These are phyloP conservation scores for Fusarium sp. DNA, from an alignment of 2,329 filamentous ascomycete genomes.

Conservation along the genomic window DNA sequence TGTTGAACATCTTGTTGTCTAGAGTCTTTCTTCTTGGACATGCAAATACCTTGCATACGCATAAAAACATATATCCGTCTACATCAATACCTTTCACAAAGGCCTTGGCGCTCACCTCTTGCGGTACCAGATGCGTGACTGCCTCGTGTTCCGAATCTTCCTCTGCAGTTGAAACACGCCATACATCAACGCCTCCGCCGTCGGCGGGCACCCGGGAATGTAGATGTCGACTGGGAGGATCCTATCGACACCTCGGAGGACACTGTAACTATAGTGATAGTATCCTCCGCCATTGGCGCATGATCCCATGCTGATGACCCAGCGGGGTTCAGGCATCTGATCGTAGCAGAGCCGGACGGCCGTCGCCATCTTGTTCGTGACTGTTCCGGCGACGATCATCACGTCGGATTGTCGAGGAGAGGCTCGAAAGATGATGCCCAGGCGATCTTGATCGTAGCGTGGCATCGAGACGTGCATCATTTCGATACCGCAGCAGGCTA, in stretches of 20 bases:
- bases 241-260: slow-evolving; percentile 73
- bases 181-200: slow-evolving; percentile 61
- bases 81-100: not conserved
- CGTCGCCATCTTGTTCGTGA: slow-evolving; percentile 77
- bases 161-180: slow-evolving; percentile 76
- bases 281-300: slow-evolving; percentile 80
- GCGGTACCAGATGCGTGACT: slow-evolving; percentile 63
- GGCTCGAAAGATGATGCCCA: slow-evolving; percentile 76
- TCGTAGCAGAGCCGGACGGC: slow-evolving; percentile 74
- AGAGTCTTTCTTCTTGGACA: no score
- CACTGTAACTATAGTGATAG: slow-evolving; percentile 79
- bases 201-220: slow-evolving; percentile 71
- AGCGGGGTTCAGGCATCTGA: slow-evolving; percentile 75
- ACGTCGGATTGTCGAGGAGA: slow-evolving; percentile 74
- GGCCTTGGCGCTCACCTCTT: slow-evolving; percentile 49
- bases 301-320: slow-evolving; percentile 76
- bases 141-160: slow-evolving; percentile 70
- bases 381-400: slow-evolving; percentile 75
- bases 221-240: slow-evolving; percentile 77
- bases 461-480: slow-evolving; percentile 75
- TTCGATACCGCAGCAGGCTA: slow-evolving; percentile 72
- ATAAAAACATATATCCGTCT: not conserved
- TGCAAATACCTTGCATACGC: no score
- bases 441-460: slow-evolving; percentile 71
- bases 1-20: no score